These are phyloP conservation scores for Mangifera indica DNA, from an alignment of 345 rosid genomes.

Conservation along the genomic window DNA sequence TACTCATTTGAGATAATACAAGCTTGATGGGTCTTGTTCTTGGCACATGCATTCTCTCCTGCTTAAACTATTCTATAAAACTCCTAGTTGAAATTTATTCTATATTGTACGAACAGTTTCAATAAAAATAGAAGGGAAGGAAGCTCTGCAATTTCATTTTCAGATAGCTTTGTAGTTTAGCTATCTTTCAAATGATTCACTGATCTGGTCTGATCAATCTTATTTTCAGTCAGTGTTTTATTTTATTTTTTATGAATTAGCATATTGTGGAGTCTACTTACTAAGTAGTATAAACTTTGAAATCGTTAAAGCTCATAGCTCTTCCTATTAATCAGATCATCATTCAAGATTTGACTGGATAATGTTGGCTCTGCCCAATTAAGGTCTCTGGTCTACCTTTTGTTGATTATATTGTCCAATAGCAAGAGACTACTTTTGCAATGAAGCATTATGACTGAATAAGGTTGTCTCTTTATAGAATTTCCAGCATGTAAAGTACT, in stretches of 20 bases:
- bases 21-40: neutral
- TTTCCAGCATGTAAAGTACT: neutral
- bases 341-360: constrained; percentile 4
- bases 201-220: neutral
- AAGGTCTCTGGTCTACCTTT: constrained; percentile 6
- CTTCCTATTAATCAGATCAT: neutral
- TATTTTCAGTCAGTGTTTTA: neutral
- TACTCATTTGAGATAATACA: neutral
- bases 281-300: neutral
- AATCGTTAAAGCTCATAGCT: constrained; percentile 4
- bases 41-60: neutral
- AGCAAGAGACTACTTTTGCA: neutral
- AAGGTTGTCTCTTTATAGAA: no score
- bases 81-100: neutral
- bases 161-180: neutral
- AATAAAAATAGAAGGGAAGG: no score
- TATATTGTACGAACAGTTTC: no score
- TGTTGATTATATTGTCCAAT: neutral
- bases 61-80: neutral
- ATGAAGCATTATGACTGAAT: neutral
- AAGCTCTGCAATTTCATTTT: neutral
- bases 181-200: neutral
- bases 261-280: neutral
- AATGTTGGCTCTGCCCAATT: constrained; percentile 6
- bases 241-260: neutral